A percentile compares a stretch with the other conserved stretches of the same genome.
These are phyloP conservation scores for Neurospora hispaniola DNA, from an alignment of 495 filamentous ascomycete species.

Conservation along the genomic window DNA sequence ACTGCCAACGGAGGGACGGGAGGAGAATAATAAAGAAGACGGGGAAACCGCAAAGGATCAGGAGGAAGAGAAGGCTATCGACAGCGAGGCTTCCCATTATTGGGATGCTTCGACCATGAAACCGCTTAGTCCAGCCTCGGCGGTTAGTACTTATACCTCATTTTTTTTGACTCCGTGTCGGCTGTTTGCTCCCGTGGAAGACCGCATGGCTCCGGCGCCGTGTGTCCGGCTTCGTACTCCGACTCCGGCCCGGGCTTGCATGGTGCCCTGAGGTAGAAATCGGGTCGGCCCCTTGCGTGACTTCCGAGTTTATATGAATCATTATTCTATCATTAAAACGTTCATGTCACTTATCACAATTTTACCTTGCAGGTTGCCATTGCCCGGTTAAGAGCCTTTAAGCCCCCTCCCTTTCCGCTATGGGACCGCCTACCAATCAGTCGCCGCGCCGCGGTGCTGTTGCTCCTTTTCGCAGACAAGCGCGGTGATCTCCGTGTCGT, in stretches of 20 bases:
- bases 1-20: neutral
- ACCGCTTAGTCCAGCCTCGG: conserved; percentile 43
- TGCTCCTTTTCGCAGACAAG: conserved; percentile 75
- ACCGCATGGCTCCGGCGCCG: neutral
- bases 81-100: conserved; percentile 28
- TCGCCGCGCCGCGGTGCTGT: conserved; percentile 69
- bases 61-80: conserved; percentile 4
- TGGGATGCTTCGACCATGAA: conserved; percentile 46
- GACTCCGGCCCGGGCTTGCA: neutral
- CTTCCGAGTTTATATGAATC: neutral
- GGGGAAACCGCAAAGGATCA: neutral
- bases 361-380: conserved; percentile 52
- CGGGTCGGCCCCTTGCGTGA: conserved; percentile 1
- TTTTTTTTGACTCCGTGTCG: neutral
- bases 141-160: conserved; percentile 33
- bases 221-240: neutral
- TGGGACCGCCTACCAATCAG: conserved; percentile 54
- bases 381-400: conserved; percentile 62
- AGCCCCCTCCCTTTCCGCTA: conserved; percentile 42
- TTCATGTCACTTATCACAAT: neutral
- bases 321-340: conserved; percentile 4
- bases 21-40: neutral
- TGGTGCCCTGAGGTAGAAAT: neutral
- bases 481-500: conserved; percentile 70
- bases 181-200: neutral